Conservation (phyloP, 1,139 yeast genomes). For the Kodamaea sp. region DNA sequence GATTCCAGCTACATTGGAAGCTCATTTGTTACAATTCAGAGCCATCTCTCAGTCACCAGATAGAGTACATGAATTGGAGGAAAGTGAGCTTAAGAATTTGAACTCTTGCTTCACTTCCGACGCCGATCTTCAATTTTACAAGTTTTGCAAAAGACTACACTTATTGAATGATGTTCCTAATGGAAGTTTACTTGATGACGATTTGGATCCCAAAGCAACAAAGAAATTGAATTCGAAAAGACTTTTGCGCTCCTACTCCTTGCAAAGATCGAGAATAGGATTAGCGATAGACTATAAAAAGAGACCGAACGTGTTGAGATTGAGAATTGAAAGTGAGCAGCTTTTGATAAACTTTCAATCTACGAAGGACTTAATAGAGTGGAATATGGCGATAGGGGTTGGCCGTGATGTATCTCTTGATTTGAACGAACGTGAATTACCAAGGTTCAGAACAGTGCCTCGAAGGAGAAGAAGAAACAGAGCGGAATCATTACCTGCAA, state of each 20-base stretch:
- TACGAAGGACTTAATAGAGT: constrained; percentile 60
- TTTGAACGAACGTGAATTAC: constrained; percentile 57
- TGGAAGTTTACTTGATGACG: constrained; percentile 6
- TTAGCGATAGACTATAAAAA: constrained; percentile 70
- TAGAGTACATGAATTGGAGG: constrained; percentile 15
- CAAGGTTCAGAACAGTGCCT: constrained; percentile 73
- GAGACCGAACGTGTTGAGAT: constrained; percentile 55
- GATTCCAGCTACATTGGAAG: constrained; percentile 38
- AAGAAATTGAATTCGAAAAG: constrained; percentile 8
- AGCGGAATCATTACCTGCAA: not conserved
- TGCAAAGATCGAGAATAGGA: constrained; percentile 71
- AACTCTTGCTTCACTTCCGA: constrained; percentile 34
- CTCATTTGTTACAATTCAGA: constrained; percentile 25
- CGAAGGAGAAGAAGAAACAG: constrained; percentile 47
- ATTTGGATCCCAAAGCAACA: constrained; percentile 5
- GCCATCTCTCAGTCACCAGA: constrained; percentile 14
- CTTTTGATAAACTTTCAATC: constrained; percentile 56
- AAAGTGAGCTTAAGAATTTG: constrained; percentile 11
- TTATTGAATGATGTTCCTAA: constrained; percentile 11
- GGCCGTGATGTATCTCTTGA: constrained; percentile 71
- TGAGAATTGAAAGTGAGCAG: constrained; percentile 71
- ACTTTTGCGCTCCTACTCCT: constrained; percentile 51
- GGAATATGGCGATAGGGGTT: constrained; percentile 60
- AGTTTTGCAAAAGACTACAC: constrained; percentile 30
- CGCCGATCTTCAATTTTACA: constrained; percentile 40